phyloP scores from a whole-genome alignment of 768 basidiomycete genomes.

The Serpula lacrymans region DNA sequence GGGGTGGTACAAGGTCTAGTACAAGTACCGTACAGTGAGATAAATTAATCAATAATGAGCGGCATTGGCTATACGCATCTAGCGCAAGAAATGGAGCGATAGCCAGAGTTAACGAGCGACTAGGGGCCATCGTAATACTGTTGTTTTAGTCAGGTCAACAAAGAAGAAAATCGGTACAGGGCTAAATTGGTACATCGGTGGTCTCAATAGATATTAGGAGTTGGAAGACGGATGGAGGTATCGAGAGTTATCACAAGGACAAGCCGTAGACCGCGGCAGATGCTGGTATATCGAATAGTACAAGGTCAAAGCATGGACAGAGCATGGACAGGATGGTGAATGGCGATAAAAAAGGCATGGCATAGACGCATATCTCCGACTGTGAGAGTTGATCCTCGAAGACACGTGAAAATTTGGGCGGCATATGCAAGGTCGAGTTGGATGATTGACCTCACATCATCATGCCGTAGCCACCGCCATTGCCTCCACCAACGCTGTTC shows the following conservation, averaged over 20 bases:
- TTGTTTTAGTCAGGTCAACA: slow-evolving; percentile 15
- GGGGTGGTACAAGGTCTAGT: no score
- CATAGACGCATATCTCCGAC: slow-evolving; percentile 9
- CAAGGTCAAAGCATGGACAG: slow-evolving; percentile 12
- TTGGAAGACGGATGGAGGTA: slow-evolving; percentile 1
- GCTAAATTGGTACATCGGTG: slow-evolving; percentile 20
- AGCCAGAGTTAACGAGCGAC: no score
- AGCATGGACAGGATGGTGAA: slow-evolving; percentile 11
- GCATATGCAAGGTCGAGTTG: no score
- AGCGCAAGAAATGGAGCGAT: no score
- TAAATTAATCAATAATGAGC: no score
- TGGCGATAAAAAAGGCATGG: slow-evolving; percentile 9
- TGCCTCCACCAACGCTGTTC: slow-evolving; percentile 38
- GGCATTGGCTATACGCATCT: no score
- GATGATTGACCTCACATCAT: slow-evolving; percentile 35
- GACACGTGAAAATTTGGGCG: no score
- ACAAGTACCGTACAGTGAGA: no score
- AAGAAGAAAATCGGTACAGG: slow-evolving; percentile 14
- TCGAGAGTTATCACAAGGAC: slow-evolving; percentile 2
- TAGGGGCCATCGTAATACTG: no score
- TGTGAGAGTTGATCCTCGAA: no score
- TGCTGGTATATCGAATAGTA: slow-evolving; percentile 4
- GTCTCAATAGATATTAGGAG: slow-evolving; percentile 12
- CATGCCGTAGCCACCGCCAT: slow-evolving; percentile 34
- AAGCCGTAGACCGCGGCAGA: slow-evolving; percentile 3